Evolutionary conservation across 768 basidiomycete species (phyloP).

Genomic region (Boletus patriciae): DNA sequence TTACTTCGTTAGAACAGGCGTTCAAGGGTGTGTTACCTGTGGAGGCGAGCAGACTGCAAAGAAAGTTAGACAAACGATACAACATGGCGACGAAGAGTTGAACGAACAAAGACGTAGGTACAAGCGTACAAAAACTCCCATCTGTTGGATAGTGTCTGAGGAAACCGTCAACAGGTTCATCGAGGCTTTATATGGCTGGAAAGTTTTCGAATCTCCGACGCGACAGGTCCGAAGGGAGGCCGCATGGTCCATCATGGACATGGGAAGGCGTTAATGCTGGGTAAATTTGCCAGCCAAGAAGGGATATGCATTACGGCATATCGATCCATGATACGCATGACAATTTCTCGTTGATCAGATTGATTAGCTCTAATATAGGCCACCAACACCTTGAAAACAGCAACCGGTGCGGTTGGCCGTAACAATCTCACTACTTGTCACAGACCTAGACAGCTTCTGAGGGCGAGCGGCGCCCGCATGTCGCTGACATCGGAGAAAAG

Average conservation of each 20-base stretch:
- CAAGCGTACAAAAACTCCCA: slow-evolving; percentile 32
- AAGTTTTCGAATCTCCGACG: slow-evolving; percentile 29
- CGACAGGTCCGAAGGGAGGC: slow-evolving; percentile 23
- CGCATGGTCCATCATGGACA: neutral
- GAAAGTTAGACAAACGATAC: slow-evolving; percentile 9
- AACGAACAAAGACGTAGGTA: slow-evolving; percentile 32
- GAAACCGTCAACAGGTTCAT: neutral
- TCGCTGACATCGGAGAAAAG: neutral
- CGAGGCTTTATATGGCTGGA: slow-evolving; percentile 20
- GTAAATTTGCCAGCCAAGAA: slow-evolving; percentile 21
- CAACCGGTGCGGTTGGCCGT: neutral
- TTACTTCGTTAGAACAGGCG: slow-evolving; percentile 9
- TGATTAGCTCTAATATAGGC: neutral
- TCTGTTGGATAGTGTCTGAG: slow-evolving; percentile 34
- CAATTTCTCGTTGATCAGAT: slow-evolving; percentile 8
- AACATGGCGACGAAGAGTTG: neutral
- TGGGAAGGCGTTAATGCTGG: slow-evolving; percentile 1
- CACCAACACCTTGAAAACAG: neutral
- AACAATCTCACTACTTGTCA: neutral
- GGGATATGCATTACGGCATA: neutral
- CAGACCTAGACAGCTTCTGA: neutral
- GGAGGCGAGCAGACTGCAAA: slow-evolving; percentile 24
- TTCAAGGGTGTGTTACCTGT: slow-evolving; percentile 34
- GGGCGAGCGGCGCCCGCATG: neutral
- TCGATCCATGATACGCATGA: slow-evolving; percentile 5